Base-by-base conservation (phyloP, 2,329 filamentous ascomycete genomes). In the Calonectria hawksworthii region DNA sequence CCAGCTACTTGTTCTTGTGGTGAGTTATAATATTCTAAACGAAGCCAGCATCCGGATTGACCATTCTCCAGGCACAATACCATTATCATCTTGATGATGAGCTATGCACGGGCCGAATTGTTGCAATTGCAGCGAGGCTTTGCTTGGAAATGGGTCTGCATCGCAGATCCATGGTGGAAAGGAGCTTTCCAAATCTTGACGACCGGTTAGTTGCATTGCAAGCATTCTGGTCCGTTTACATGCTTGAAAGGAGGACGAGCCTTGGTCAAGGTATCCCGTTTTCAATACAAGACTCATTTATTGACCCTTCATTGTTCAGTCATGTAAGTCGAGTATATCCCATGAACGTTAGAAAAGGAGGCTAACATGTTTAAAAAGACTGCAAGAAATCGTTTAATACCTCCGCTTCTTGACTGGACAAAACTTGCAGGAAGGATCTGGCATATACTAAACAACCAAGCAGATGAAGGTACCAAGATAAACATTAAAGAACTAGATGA, bases 201-300 rank as follows among this genome's bases (percentile, higher is more conserved):
- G 70, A 72, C 14, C 38, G 47, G n/a, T 52, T 56, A 13, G 54
- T 26, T 30, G 64, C 38, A 18, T 10, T 72, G 52, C 51, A 34
- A 38, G 61, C 70, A 14, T 72, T 72, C 14, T 72, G 70, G 70
- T 67, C n/a, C 7, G 70, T 72, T 10, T 72, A 72, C 36, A 72
- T 72, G 70, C 64, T 72, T 9, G 70, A 72, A 13, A 59, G 70
- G 30, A 72, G 70, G 54, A 72, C 70, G 16, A 61, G 70, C 11
- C 38, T 72, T 26, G 64, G 64, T 2, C 70, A 72, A 10, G 70
- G 70, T 3, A 52, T 68, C 5, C 70, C 70, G 7, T 72, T 61
- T n/a, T 72, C 38, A 0, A 72, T 72, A 18, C 70, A 72, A 18
- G 70, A 72, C 32, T 72, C 70, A 7, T 56, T 59, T 8, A 32